Base-by-base conservation (phyloP, 352 stramenopile species). In the Pythium scleroteichum region DNA sequence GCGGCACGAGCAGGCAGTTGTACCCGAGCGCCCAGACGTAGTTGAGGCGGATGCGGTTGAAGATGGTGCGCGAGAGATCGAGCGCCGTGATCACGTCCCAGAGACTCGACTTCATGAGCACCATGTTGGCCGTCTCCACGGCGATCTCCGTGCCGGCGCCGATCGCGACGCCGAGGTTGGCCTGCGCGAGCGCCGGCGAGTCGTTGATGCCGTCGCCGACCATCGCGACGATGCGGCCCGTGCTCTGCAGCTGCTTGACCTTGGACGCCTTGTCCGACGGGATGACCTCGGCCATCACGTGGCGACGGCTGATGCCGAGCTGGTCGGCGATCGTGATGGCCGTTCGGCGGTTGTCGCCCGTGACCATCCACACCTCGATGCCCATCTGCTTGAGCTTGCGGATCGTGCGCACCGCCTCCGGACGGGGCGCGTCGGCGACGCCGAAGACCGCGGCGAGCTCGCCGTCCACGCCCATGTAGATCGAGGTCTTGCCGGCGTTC, bases 141-240 rank as follows among this genome's bases (percentile, higher is more conserved):
- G 98, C 97, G 64, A 99, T 98, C 61, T 99, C 94, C 22, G 95
- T 98, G 42, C 96, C 97, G 42, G 83, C 90, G 9, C 95, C 97
- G 23, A 98, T 94, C 17, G 95, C 96, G 40, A 99, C 98, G 9
- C 98, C 98, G 17, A 99, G 75, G 70, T 99, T 89, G 4, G 97
- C 96, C 77, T 98, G 88, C 3, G 96, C 96, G 22, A 99, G 71
- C 12, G 97, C 97, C 29, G 97, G 97, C 17, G 95, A 98, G 75
- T 99, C 98, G 73, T 99, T 99, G 66, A 99, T 96, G 27, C 96
- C 97, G 68, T 99, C 97, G 7, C 96, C 96, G 19, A 99, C 92
- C 94, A 99, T 99, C 4, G 92, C 95, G 38, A 99, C 96, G 20
- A 84, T 62, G 38, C 88, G 80, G 9, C 94, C 95, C 40, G 81